phyloP scores from a whole-genome alignment of 495 filamentous ascomycete species.

The Aspergillus conjunctus region DNA sequence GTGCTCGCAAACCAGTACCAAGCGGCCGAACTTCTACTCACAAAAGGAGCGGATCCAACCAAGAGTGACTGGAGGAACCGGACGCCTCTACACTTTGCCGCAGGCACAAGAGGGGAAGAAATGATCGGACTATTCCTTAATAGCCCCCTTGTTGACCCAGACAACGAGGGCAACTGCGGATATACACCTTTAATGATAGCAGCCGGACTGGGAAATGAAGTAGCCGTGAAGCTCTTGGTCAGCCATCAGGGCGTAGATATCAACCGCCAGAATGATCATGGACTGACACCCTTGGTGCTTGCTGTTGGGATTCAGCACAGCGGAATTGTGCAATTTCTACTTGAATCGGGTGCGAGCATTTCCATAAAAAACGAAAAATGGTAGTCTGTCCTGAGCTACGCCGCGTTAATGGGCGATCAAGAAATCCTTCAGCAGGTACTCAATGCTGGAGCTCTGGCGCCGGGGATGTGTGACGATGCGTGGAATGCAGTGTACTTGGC shows the following conservation, averaged over 20 bases:
- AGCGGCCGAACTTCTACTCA: background rate
- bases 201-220: background rate
- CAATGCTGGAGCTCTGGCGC: background rate
- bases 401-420: background rate
- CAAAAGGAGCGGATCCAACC: background rate
- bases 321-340: background rate
- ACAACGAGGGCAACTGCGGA: background rate
- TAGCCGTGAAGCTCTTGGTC: background rate
- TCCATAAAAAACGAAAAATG: background rate
- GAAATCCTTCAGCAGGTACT: background rate
- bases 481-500: background rate
- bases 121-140: background rate
- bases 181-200: background rate
- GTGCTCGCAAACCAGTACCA: background rate
- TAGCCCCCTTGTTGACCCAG: background rate
- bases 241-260: background rate
- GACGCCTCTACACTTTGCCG: background rate
- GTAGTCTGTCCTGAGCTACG: background rate
- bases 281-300: background rate
- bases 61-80: background rate
- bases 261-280: background rate
- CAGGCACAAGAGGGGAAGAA: background rate
- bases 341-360: background rate
- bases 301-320: background rate
- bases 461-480: background rate